Evolutionary conservation across 2,329 filamentous ascomycete genomes (phyloP).

Genomic region (Sclerotinia spermophila): DNA sequence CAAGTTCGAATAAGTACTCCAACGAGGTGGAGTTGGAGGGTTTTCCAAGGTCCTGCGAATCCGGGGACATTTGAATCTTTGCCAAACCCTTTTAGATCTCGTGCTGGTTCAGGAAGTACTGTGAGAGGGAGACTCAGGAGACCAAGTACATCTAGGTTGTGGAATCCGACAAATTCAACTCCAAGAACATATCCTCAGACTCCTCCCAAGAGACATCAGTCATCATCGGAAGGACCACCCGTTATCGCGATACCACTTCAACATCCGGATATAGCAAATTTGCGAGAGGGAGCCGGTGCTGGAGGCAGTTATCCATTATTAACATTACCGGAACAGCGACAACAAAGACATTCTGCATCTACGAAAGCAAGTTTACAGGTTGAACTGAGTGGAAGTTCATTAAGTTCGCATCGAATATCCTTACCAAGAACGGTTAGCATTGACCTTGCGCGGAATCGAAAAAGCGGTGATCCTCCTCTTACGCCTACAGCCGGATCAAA

Average conservation of each 20-base stretch:
- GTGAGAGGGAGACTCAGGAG: conserved; percentile 27
- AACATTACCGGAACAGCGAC: conserved; percentile 53
- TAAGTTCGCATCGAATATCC: conserved; percentile 33
- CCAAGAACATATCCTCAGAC: conserved; percentile 40
- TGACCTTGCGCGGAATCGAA: conserved; percentile 31
- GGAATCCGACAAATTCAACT: conserved; percentile 60
- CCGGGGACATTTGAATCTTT: neutral
- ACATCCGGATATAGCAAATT: conserved; percentile 33
- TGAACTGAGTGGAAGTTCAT: conserved; percentile 42
- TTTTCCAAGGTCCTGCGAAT: conserved; percentile 29
- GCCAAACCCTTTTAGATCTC: conserved; percentile 31
- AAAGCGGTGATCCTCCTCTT: conserved; percentile 31
- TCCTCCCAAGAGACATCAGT: conserved; percentile 22
- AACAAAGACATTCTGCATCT: conserved; percentile 47
- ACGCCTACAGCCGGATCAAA: conserved; percentile 15
- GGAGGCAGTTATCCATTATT: conserved; percentile 48
- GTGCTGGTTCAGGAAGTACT: conserved; percentile 30
- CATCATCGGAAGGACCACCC: conserved; percentile 21
- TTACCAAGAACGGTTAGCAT: conserved; percentile 37
- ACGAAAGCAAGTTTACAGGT: conserved; percentile 45
- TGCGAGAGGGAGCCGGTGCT: conserved; percentile 29
- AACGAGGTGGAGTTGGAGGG: conserved; percentile 36
- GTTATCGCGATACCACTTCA: conserved; percentile 34
- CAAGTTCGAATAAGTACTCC: conserved; percentile 46
- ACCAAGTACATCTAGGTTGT: conserved; percentile 44